Evolutionary conservation across 202 grass and related monocot species (phyloP), one percentile per base, ranked within the genome.

Genomic region (Hordeum pubiflorum): DNA sequence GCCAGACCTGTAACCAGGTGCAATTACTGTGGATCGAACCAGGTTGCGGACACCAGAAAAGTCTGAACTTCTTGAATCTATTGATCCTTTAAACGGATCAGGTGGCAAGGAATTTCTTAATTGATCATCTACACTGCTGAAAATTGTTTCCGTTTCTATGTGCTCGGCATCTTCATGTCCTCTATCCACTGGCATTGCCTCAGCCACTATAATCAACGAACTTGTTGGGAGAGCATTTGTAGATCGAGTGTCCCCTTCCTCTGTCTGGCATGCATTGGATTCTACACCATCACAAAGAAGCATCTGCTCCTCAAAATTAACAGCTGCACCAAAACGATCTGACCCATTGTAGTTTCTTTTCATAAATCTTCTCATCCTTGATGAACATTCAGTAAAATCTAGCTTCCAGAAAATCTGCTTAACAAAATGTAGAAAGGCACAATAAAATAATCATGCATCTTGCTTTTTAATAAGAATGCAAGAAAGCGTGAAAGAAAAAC

Each of bases 301-400:
- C 24, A 81, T 80, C 32, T 88, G 59, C 22, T 89, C 89, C 64
- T 85, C 89, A 75, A 87, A 86, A 79, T 94, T 85, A 60, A 76
- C 75, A 52, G 87, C 79, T 43, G 84, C 75, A 76, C 92, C 70
- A 43, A 91, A 89, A 89, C 89, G 87, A 31, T 94, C 75, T 10
- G 82, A 82, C 79, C 92, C 82, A 17, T 87, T 87, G 39, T 94
- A 91, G 74, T 94, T 87, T 56, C 92, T 87, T 86, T 94, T 94
- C 84, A 94, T 77, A 89, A 85, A 94, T 80, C 86, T 86, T 94
- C 92, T 94, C 87, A 89, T 89, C 76, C 92, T 83, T 41, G 89
- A 94, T 78, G 92, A 91, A 87, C 84, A 81, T 85, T 94, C 92
- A 32, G 86, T 89, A 59, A 84, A 85, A 76, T 94, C 89, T 83